phyloP scores from a whole-genome alignment of 2,329 filamentous ascomycete species.

The Colletotrichum plurivorum region DNA sequence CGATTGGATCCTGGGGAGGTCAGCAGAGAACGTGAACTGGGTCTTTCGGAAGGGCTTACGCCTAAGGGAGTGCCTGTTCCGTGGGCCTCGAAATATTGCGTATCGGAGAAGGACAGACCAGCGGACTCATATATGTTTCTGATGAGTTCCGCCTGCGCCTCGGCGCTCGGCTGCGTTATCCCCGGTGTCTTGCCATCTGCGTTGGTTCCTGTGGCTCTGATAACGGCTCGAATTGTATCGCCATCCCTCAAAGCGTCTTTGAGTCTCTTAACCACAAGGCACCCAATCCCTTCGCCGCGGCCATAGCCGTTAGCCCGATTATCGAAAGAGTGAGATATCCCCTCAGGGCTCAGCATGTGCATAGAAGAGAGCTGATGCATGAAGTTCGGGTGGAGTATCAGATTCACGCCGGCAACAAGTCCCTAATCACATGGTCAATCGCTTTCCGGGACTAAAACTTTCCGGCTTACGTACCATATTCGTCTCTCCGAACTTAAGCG shows the following conservation, averaged over 20 bases:
- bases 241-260: conserved; percentile 56
- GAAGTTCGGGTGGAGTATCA: conserved; percentile 40
- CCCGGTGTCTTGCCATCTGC: conserved; percentile 53
- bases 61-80: conserved; percentile 54
- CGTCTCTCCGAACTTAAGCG: conserved; percentile 48
- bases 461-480: conserved; percentile 30
- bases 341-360: conserved; percentile 41
- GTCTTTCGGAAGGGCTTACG: neutral
- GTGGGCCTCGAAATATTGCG: conserved; percentile 59
- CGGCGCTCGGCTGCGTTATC: conserved; percentile 55
- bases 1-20: conserved; percentile 67
- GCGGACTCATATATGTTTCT: conserved; percentile 9
- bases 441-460: too few species aligned
- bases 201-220: conserved; percentile 49
- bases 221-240: conserved; percentile 52
- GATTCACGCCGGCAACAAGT: conserved; percentile 35
- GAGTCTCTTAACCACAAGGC: conserved; percentile 58
- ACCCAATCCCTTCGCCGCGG: conserved; percentile 57
- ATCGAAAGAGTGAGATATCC: conserved; percentile 49
- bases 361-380: conserved; percentile 34
- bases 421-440: too few species aligned
- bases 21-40: conserved; percentile 46
- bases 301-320: conserved; percentile 57
- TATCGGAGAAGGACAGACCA: conserved; percentile 42
- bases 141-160: conserved; percentile 50